Evolutionary conservation across 1,284 basidiomycete genomes (phyloP).

Genomic region (Leucoagaricus sp.): DNA sequence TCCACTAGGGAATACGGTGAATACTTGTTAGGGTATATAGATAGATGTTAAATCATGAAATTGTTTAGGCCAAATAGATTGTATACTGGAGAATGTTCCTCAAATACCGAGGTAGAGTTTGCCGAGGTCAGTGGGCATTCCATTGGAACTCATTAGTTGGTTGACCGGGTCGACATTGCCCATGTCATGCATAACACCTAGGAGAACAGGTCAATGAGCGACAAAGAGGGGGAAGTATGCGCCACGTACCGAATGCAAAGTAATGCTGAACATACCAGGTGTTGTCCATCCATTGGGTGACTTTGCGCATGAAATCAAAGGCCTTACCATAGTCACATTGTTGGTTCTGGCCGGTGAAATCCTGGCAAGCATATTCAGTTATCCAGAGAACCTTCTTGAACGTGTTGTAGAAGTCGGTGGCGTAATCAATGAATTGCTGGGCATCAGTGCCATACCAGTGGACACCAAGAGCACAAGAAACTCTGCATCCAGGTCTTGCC

Average conservation of each 20-base stretch:
- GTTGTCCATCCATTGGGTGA: slow-evolving; percentile 57
- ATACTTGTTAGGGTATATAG: slow-evolving; percentile 16
- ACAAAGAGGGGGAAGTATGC: not conserved
- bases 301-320: slow-evolving; percentile 56
- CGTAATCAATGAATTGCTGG: slow-evolving; percentile 50
- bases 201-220: slow-evolving; percentile 1
- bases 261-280: slow-evolving; percentile 58
- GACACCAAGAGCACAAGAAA: slow-evolving; percentile 53
- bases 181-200: slow-evolving; percentile 72
- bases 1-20: slow-evolving; percentile 1
- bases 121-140: slow-evolving; percentile 53
- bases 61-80: slow-evolving; percentile 19
- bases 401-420: slow-evolving; percentile 49
- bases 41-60: slow-evolving; percentile 20
- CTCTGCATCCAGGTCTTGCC: slow-evolving; percentile 60
- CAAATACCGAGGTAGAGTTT: slow-evolving; percentile 35
- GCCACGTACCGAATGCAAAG: slow-evolving; percentile 67
- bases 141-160: slow-evolving; percentile 46
- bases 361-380: slow-evolving; percentile 73
- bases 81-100: slow-evolving; percentile 12
- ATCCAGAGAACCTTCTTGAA: slow-evolving; percentile 58
- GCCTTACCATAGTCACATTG: slow-evolving; percentile 53
- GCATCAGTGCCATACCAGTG: slow-evolving; percentile 66
- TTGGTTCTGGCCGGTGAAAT: slow-evolving; percentile 56
- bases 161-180: slow-evolving; percentile 67